A percentile compares a stretch with the other conserved stretches of the same genome.
phyloP scores from a whole-genome alignment of 371 early-diverging fungal genomes.

The Syncephalis plumigaleata region DNA sequence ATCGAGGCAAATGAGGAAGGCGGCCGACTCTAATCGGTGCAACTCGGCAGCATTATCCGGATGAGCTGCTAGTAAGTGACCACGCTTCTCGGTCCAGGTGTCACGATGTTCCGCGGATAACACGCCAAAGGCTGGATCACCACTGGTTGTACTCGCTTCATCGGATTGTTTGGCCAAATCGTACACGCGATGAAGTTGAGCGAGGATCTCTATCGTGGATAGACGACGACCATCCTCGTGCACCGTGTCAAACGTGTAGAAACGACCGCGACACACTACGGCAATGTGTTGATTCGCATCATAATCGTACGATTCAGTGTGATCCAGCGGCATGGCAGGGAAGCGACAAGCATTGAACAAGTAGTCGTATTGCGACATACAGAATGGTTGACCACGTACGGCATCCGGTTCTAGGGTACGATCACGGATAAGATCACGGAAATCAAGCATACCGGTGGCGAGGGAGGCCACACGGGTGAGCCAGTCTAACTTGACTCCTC shows the following conservation, averaged over 20 bases:
- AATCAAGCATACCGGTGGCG: conserved; percentile 28
- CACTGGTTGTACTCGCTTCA: conserved; percentile 17
- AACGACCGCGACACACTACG: conserved; percentile 41
- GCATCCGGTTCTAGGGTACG: conserved; percentile 41
- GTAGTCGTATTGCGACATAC: conserved; percentile 44
- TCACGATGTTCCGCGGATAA: conserved; percentile 33
- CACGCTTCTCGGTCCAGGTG: conserved; percentile 32
- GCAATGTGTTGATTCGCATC: conserved; percentile 34
- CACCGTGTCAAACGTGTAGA: conserved; percentile 47
- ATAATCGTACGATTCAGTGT: conserved; percentile 18
- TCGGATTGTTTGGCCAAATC: conserved; percentile 17
- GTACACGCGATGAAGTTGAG: conserved; percentile 13
- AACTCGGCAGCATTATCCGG: conserved; percentile 46
- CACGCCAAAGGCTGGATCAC: conserved; percentile 22
- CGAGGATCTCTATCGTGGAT: conserved; percentile 18
- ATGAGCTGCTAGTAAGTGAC: conserved; percentile 37
- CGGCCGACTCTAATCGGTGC: conserved; percentile 62
- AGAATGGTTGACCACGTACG: conserved; percentile 38
- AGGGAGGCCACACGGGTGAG: conserved; percentile 26
- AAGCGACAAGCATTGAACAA: conserved; percentile 41
- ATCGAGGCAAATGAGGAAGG: conserved; percentile 79
- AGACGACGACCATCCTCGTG: conserved; percentile 19
- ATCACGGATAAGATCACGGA: conserved; percentile 21
- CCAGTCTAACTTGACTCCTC: conserved; percentile 26
- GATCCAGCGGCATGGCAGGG: conserved; percentile 29